phyloP scores from a whole-genome alignment of 1,284 basidiomycete genomes.

The Takashimella tepidaria region DNA sequence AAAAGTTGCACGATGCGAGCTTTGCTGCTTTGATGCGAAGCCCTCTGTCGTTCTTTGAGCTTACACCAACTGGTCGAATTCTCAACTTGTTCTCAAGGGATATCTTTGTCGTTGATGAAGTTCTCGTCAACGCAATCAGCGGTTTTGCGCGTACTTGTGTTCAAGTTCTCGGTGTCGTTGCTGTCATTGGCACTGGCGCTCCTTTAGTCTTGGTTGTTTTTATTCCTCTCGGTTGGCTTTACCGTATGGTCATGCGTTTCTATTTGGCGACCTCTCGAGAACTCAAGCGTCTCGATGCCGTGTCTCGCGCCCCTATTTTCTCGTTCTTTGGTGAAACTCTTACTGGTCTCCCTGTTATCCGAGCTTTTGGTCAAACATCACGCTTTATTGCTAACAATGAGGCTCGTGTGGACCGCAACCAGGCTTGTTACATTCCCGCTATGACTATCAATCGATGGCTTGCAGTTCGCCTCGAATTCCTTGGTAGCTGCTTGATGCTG shows the following conservation, averaged over 20 bases:
- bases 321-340: slow-evolving; percentile 81
- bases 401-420: slow-evolving; percentile 58
- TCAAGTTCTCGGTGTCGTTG: slow-evolving; percentile 64
- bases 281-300: slow-evolving; percentile 84
- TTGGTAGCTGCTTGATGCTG: slow-evolving; percentile 76
- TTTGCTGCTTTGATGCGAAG: slow-evolving; percentile 67
- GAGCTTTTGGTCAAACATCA: slow-evolving; percentile 64
- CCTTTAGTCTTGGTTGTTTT: slow-evolving; percentile 75
- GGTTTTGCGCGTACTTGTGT: slow-evolving; percentile 58
- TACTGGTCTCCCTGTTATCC: slow-evolving; percentile 76
- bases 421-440: slow-evolving; percentile 52
- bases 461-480: slow-evolving; percentile 60
- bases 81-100: slow-evolving; percentile 78
- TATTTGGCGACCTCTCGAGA: slow-evolving; percentile 88
- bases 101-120: slow-evolving; percentile 81
- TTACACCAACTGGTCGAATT: slow-evolving; percentile 64
- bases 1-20: slow-evolving; percentile 62
- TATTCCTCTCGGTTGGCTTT: slow-evolving; percentile 69
- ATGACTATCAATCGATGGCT: slow-evolving; percentile 54
- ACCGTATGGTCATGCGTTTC: slow-evolving; percentile 74
- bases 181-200: slow-evolving; percentile 73
- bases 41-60: slow-evolving; percentile 81
- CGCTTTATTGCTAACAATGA: slow-evolving; percentile 76
- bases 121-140: slow-evolving; percentile 67
- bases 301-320: slow-evolving; percentile 86